These are phyloP conservation scores for Cladorrhinum sp. DNA, from an alignment of 2,329 filamentous ascomycete genomes.

Conservation along the genomic window DNA sequence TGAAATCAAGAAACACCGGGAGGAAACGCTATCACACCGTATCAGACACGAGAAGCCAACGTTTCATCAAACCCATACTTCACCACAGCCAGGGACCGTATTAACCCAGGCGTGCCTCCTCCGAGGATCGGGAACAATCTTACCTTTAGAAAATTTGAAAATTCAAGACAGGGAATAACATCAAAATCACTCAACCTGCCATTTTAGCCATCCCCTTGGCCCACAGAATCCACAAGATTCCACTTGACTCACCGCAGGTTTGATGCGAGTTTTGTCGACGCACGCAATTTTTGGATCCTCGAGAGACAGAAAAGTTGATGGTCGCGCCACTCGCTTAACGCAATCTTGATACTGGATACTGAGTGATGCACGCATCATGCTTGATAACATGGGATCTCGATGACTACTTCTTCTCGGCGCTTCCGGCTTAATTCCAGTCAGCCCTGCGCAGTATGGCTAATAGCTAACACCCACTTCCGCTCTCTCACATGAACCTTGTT, in stretches of 20 bases:
- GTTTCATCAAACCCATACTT: neutral
- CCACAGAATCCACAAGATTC: neutral
- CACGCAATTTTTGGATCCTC: neutral
- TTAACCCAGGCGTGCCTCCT: neutral
- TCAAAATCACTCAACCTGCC: neutral
- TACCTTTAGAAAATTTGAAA: neutral
- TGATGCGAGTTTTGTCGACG: neutral
- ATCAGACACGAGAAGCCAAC: neutral
- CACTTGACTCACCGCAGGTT: neutral
- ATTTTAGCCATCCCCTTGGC: neutral
- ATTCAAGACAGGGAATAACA: neutral
- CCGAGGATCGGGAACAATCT: neutral
- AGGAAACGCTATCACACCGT: neutral
- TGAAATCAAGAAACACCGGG: neutral
- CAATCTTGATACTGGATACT: neutral
- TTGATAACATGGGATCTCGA: neutral
- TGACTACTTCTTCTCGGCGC: neutral
- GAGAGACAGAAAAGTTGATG: neutral
- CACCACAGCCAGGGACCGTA: neutral
- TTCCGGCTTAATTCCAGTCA: neutral
- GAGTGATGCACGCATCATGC: neutral
- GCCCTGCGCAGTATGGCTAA: neutral
- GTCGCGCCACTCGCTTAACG: neutral
- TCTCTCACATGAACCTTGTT: neutral
- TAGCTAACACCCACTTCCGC: neutral